Evolutionary conservation across 2,329 filamentous ascomycete species (phyloP).

Genomic region (Trichocomaceae sp.): DNA sequence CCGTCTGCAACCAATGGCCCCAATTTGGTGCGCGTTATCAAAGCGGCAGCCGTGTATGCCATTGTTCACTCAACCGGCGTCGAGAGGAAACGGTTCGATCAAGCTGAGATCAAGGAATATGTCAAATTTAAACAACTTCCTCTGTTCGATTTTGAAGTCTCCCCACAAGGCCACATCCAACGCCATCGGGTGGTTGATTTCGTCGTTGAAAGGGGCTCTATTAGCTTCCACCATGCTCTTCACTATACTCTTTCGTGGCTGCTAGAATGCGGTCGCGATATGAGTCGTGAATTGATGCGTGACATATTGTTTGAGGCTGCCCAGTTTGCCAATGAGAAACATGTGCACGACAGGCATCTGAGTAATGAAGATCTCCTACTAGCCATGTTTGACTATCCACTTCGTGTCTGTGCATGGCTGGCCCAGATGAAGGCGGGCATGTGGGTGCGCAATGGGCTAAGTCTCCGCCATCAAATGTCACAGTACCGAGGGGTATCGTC

Average conservation of each 20-base stretch:
- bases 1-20: constrained; percentile 57
- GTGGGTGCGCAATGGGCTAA: constrained; percentile 98
- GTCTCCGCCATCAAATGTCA: constrained; percentile 86
- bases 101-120: constrained; percentile 81
- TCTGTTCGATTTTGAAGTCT: constrained; percentile 71
- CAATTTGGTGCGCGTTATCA: constrained; percentile 63
- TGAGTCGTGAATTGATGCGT: constrained; percentile 61
- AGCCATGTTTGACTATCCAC: constrained; percentile 83
- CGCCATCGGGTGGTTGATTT: constrained; percentile 73
- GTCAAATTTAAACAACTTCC: constrained; percentile 71
- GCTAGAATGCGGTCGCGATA: constrained; percentile 75
- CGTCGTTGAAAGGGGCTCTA: constrained; percentile 77
- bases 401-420: constrained; percentile 91
- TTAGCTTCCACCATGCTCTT: constrained; percentile 95
- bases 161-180: constrained; percentile 36
- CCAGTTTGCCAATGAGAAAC: constrained; percentile 39
- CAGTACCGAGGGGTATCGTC: constrained; percentile 87
- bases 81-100: constrained; percentile 78
- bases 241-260: constrained; percentile 97
- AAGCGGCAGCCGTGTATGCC: constrained; percentile 67
- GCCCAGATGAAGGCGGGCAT: constrained; percentile 97
- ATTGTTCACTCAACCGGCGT: constrained; percentile 82
- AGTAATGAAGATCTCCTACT: constrained; percentile 72
- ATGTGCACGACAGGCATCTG: constrained; percentile 55
- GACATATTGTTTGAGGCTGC: constrained; percentile 65